Evolutionary conservation across 768 basidiomycete species (phyloP), one percentile per base, ranked within the genome.

Genomic region (Neoboletus subvelutipes): DNA sequence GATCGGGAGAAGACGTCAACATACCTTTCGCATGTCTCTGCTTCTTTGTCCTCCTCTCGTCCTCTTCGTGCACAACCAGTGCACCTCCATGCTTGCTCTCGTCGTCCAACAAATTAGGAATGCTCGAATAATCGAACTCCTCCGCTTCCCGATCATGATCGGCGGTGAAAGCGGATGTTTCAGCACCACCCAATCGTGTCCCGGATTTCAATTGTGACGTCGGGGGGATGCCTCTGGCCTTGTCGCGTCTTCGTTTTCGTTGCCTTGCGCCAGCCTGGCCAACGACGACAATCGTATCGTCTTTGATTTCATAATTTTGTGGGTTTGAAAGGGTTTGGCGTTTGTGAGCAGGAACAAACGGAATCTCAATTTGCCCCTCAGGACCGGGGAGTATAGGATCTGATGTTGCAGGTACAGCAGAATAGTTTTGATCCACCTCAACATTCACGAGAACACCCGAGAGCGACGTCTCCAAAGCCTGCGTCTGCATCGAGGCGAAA

Each of bases 21-120:
- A 54, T 59, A 73, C 75, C 75, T 65, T 76, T 79, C 57, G 72
- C 73, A 58, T 78, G 79, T 64, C 79, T 80, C 63, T 74, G 75
- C 65, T 79, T 84, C 75, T 85, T 83, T 72, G 71, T 82, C 70
- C 73, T 77, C 62, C 67, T 69, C 56, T 57, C 64, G 55, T 69
- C 69, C 24, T 68, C 67, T 50, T 65, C 71, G 40, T 78, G 56
- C 41, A 43, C 26, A 33, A 7, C 58, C 29, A 34, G 52, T 47
- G 54, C 29, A 40, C 43, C 33, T 41, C 41, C 65, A 59, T 77
- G 78, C 52, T 45, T 43, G 43, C 77, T 76, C 54, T 76, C 77
- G 59, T 81, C 78, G 64, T 92, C 91, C 56, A 93, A 72, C 50
- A 91, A 78, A 68, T 93, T 92, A 5, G 88, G 83, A 24, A 80